These are phyloP conservation scores for Hypoxylon sp. DNA, from an alignment of 2,329 filamentous ascomycete species.

Conservation along the genomic window DNA sequence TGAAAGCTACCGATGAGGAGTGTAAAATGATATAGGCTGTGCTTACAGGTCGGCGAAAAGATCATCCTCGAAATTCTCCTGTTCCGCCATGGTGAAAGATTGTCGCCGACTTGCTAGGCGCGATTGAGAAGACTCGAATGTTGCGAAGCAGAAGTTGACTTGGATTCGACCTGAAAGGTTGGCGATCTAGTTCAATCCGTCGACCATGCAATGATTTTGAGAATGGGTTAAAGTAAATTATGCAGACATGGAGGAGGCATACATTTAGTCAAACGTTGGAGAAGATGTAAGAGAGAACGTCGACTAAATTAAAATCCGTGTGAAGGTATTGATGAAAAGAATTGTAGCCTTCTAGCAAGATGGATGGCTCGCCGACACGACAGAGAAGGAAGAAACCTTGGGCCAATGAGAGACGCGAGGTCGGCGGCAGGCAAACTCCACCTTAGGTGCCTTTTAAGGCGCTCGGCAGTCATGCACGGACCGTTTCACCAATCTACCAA, in stretches of 20 bases:
- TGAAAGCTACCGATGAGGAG: neutral
- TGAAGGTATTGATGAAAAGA: conserved; percentile 39
- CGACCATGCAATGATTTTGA: conserved; percentile 1
- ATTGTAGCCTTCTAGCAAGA: conserved; percentile 42
- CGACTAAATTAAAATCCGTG: conserved; percentile 1
- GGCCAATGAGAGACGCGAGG: conserved; percentile 45
- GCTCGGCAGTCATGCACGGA: conserved; percentile 5
- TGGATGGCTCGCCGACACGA: conserved; percentile 20
- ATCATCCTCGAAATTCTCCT: conserved; percentile 89
- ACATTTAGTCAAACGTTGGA: neutral
- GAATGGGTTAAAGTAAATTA: neutral
- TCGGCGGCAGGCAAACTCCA: conserved; percentile 31
- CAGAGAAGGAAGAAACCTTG: conserved; percentile 29
- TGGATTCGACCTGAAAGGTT: conserved; percentile 28
- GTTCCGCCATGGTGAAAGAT: conserved; percentile 75
- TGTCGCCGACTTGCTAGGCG: conserved; percentile 10
- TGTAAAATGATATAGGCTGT: neutral
- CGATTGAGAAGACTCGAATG: conserved; percentile 26
- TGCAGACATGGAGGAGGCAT: neutral
- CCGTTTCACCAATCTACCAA: conserved; percentile 11
- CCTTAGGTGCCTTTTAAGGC: conserved; percentile 13
- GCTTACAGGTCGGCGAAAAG: conserved; percentile 95
- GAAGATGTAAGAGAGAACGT: conserved; percentile 1
- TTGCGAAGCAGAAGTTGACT: conserved; percentile 23
- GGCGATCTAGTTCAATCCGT: conserved; percentile 27